Evolutionary conservation across 106 monocot species (phyloP), one percentile per base, ranked within the genome.

Genomic region (Acorus gramineus): DNA sequence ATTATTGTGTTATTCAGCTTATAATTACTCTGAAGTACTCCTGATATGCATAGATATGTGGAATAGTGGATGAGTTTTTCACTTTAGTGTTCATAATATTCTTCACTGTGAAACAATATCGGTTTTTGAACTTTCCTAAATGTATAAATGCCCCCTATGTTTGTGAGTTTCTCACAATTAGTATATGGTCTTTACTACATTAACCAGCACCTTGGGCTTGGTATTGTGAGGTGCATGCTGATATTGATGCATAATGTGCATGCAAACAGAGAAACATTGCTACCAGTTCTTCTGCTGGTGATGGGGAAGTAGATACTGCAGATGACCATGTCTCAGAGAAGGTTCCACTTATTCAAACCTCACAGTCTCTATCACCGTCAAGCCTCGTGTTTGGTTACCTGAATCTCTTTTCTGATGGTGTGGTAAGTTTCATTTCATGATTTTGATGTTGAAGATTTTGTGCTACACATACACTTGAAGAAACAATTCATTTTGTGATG

Each of bases 331-430:
- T 60, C 5, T 43, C 68, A 47, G 57, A 77, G 61, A 81, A 73
- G 11, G 52, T 56, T 66, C 63, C 74, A 11, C 64, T 66, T 59
- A 75, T 4, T 69, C 75, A 80, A 42, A 56, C 50, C 59, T 63
- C 62, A 46, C 13, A 28, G 28, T 28, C 57, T 50, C 46, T 28
- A 71, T 72, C 74, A 52, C 61, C 81, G 44, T 95, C 94, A 52
- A 98, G 64, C 73, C 70, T 98, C 64, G 85, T 98, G 70, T 88
- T 98, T 77, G 96, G 96, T 60, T 98, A 98, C 79, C 77, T 98
- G 53, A 98, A 98, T 79, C 81, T 98, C 44, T 88, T 98, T 62
- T 98, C 96, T 70, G 96, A 98, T 77, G 96, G 91, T 57, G 85
- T 98, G 70, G 95, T 95, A 69, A 95, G 95, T 90, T 55, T 28